Percentiles rank a stretch among this genome's conserved stretches.
Evolutionary conservation across 140 eudicot species (phyloP).

Genomic region (Stevia rebaudiana): DNA sequence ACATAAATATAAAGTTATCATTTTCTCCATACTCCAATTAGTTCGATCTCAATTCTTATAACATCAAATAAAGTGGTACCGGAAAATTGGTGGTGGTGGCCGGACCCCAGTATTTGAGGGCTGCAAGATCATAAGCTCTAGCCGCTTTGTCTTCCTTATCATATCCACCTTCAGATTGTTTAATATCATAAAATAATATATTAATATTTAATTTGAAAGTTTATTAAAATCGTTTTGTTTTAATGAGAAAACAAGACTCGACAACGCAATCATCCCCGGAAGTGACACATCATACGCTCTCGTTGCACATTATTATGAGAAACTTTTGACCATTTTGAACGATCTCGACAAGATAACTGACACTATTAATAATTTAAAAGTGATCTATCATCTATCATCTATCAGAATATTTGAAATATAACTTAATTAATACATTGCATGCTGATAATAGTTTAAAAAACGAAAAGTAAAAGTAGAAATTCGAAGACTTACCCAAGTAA

Average conservation of each 20-base stretch:
- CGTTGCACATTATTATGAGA: background rate
- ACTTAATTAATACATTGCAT: constrained; percentile 29
- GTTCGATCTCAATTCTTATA: background rate
- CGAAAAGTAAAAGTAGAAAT: background rate
- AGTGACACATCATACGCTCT: background rate
- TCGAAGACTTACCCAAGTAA: constrained; percentile 69
- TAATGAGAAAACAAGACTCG: constrained; percentile 7
- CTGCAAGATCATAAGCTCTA: constrained; percentile 84
- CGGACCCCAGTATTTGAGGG: constrained; percentile 88
- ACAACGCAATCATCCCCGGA: background rate
- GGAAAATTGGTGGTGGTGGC: constrained; percentile 80
- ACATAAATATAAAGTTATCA: background rate
- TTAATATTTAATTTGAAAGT: background rate
- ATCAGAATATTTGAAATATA: too few species aligned
- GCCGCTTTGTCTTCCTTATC: constrained; percentile 98
- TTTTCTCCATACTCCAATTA: background rate
- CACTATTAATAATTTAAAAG: too few species aligned
- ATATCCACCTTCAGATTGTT: constrained; percentile 65
- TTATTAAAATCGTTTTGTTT: background rate
- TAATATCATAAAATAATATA: background rate
- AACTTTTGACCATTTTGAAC: background rate
- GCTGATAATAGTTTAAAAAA: constrained; percentile 15
- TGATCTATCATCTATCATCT: too few species aligned
- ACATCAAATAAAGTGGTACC: constrained; percentile 15
- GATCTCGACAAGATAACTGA: constrained; percentile 4